Evolutionary conservation across 768 basidiomycete species (phyloP).

Genomic region (Hortiboletus flavorubellus): DNA sequence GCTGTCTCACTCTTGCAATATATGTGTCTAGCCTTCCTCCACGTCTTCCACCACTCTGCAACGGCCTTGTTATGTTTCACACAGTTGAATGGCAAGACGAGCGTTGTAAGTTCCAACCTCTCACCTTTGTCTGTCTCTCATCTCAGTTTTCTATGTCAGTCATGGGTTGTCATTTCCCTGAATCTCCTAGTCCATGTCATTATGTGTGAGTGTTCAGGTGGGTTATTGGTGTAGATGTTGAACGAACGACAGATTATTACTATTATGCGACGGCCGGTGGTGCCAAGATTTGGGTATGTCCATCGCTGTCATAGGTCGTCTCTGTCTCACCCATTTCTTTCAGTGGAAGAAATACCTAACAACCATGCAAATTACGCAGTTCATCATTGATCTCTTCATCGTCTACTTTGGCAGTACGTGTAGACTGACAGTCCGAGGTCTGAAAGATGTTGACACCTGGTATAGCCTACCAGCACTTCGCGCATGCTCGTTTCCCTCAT

Average conservation of each 20-base stretch:
- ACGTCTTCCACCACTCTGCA: constrained; percentile 99
- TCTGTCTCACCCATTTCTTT: not conserved
- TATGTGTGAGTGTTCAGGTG: constrained; percentile 74
- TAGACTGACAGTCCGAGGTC: not conserved
- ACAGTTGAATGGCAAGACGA: constrained; percentile 92
- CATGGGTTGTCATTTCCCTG: constrained; percentile 91
- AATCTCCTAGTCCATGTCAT: constrained; percentile 94
- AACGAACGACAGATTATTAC: constrained; percentile 76
- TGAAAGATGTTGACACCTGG: constrained; percentile 6
- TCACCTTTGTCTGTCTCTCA: not conserved
- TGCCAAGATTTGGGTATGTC: constrained; percentile 87
- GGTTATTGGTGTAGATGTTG: not conserved
- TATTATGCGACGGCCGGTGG: constrained; percentile 99
- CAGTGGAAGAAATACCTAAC: constrained; percentile 99
- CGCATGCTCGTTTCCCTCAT: constrained; percentile 52
- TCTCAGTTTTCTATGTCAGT: constrained; percentile 45
- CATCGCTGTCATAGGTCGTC: not conserved
- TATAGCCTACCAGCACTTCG: constrained; percentile 79
- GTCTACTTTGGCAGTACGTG: constrained; percentile 95
- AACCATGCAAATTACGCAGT: constrained; percentile 94
- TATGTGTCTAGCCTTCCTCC: constrained; percentile 73
- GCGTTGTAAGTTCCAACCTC: constrained; percentile 60
- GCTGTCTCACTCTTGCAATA: constrained; percentile 4
- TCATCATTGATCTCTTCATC: constrained; percentile 84
- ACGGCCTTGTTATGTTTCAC: constrained; percentile 93